Evolutionary conservation across 768 basidiomycete species (phyloP), one percentile per base, ranked within the genome.

Genomic region (Leucosporidium creatinivorum): DNA sequence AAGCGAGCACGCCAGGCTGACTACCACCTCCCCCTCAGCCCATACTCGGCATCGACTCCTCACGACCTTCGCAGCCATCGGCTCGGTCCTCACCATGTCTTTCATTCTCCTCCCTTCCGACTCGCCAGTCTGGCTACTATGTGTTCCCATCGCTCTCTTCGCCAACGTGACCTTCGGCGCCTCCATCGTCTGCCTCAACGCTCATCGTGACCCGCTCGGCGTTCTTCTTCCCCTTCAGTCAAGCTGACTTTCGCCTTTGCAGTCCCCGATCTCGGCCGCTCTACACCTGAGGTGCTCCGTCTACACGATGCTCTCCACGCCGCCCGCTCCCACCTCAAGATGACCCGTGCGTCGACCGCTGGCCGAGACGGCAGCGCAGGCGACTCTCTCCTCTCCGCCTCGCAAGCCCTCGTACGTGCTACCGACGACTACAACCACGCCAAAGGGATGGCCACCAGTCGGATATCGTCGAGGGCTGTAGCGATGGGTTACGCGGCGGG

Each of bases 111-210:
- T 94, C 8, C 83, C 91, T 0, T 89, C 89, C 0, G 79, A 85
- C 0, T 89, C 88, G 0, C 80, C 84, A 0, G 61, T 89, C 8
- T 93, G 92, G 87, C 80, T 82, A 1, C 73, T 89, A 6, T 84
- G 84, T 0, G 86, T 89, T 0, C 74, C 87, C 0, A 80, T 96
- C 4, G 87, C 89, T 0, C 83, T 89, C 55, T 79, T 83, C 9
- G 88, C 92, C 13, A 94, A 93, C 75, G 86, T 92, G 18, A 85
- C 86, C 3, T 96, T 96, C 71, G 89, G 92, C 2, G 88, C 87
- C 0, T 89, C 87, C 5, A 81, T 87, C 15, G 93, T 97, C 5
- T 92, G 91, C 25, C 85, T 91, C 82, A 97, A 97, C 75, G 84
- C 91, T 0, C 94, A 94, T 77, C 84, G 65, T 67, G 18, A n/a